These are phyloP conservation scores for Colletotrichum truncatum DNA, from an alignment of 2,329 filamentous ascomycete species.

Conservation along the genomic window DNA sequence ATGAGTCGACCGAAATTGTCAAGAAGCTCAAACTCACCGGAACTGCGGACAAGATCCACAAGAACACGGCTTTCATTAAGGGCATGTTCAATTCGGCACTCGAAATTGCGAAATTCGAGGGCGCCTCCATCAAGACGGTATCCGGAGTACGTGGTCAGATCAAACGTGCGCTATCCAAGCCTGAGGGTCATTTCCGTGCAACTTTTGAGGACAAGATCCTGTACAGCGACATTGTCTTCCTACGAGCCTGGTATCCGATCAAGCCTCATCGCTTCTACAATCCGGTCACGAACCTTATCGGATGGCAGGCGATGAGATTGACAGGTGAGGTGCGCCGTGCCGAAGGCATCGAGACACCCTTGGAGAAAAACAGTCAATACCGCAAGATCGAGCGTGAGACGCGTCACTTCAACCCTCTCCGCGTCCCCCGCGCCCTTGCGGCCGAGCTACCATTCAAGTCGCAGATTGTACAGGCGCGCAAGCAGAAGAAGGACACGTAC, in stretches of 20 bases:
- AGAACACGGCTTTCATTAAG: slow-evolving; percentile 98
- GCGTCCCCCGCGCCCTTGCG: slow-evolving; percentile 81
- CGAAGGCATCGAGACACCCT: slow-evolving; percentile 78
- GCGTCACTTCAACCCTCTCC: slow-evolving; percentile 81
- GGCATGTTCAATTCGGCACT: slow-evolving; percentile 96
- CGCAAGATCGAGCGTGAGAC: slow-evolving; percentile 71
- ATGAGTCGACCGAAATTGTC: slow-evolving; percentile 96
- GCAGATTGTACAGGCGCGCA: slow-evolving; percentile 84
- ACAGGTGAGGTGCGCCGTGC: slow-evolving; percentile 90
- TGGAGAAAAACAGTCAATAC: slow-evolving; percentile 87
- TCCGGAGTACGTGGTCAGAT: slow-evolving; percentile 96
- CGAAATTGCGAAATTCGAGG: slow-evolving; percentile 98
- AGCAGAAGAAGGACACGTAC: slow-evolving; percentile 85
- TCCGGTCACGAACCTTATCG: slow-evolving; percentile 90
- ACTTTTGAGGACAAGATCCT: slow-evolving; percentile 99
- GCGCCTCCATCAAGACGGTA: slow-evolving; percentile 93
- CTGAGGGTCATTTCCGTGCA: slow-evolving; percentile 94
- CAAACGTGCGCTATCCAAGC: slow-evolving; percentile 92
- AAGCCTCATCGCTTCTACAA: slow-evolving; percentile 98
- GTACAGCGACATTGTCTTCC: slow-evolving; percentile 95
- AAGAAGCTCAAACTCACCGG: slow-evolving; percentile 99
- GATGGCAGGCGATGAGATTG: slow-evolving; percentile 93
- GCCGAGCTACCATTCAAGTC: slow-evolving; percentile 91
- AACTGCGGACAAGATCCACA: slow-evolving; percentile 96
- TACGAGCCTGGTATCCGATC: slow-evolving; percentile 96